phyloP scores from a whole-genome alignment of 352 stramenopile genomes.

The Peronospora tabacina region DNA sequence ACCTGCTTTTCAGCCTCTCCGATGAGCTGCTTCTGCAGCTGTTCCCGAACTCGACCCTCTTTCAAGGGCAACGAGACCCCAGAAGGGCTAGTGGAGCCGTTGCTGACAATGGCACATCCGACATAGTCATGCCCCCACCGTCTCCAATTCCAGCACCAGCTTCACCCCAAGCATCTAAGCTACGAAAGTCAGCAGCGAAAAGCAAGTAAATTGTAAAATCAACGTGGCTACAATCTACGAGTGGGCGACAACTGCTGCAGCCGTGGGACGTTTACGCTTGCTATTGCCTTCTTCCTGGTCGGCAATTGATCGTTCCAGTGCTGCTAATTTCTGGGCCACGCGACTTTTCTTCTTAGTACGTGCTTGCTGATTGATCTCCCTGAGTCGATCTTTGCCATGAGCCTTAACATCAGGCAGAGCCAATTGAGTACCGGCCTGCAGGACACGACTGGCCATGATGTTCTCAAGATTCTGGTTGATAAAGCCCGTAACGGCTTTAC shows the following conservation, averaged over 20 bases:
- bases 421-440: constrained; percentile 60
- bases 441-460: constrained; percentile 77
- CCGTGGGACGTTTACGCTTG: constrained; percentile 37
- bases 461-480: constrained; percentile 87
- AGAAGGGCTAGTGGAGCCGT: constrained; percentile 13
- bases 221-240: constrained; percentile 17
- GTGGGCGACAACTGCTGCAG: constrained; percentile 29
- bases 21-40: constrained; percentile 72
- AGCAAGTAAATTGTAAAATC: constrained; percentile 15
- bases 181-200: constrained; percentile 21
- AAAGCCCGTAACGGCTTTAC: constrained; percentile 67
- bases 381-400: constrained; percentile 72
- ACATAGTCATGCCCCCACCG: constrained; percentile 6
- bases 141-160: constrained; percentile 9
- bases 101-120: constrained; percentile 12
- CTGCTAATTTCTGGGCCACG: constrained; percentile 72
- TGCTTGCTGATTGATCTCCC: constrained; percentile 75
- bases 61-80: constrained; percentile 40
- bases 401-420: constrained; percentile 56
- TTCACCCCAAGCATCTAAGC: background rate
- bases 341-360: constrained; percentile 84
- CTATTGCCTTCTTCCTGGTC: constrained; percentile 60
- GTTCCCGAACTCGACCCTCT: constrained; percentile 51
- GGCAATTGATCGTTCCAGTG: constrained; percentile 72
- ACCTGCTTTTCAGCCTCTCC: constrained; percentile 68